These are phyloP conservation scores for Leishmania tarentolae DNA, from an alignment of 208 protist genomes.

Conservation along the genomic window DNA sequence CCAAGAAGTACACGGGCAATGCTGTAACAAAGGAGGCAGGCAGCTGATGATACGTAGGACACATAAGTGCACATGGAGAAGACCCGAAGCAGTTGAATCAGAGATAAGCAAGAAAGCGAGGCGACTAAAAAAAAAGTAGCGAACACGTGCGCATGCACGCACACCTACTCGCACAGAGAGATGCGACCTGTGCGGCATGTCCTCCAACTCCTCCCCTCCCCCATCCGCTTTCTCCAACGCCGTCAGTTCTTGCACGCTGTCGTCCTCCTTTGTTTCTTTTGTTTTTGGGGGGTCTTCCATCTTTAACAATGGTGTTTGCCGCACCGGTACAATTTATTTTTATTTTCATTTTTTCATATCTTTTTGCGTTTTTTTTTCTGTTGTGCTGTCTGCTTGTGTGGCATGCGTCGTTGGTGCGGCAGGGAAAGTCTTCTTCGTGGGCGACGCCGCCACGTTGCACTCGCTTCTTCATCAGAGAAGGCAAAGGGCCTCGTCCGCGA, in stretches of 20 bases:
- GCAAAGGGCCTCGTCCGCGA: background rate
- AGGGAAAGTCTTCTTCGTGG: background rate
- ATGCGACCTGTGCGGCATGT: background rate
- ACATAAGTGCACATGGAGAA: background rate
- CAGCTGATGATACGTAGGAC: background rate
- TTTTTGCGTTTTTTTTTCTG: background rate
- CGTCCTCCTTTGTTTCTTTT: background rate
- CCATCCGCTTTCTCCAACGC: background rate
- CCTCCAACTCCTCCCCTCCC: too few species aligned
- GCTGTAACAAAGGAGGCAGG: background rate
- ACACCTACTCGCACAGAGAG: background rate
- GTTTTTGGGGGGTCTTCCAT: too few species aligned
- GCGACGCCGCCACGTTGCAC: background rate
- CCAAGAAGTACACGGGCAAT: background rate
- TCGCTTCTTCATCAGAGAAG: background rate
- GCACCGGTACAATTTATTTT: background rate
- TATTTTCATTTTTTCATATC: too few species aligned
- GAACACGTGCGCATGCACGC: background rate
- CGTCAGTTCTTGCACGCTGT: too few species aligned
- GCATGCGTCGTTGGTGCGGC: background rate
- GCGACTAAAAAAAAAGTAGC: background rate
- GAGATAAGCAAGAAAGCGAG: background rate
- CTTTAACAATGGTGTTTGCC: too few species aligned
- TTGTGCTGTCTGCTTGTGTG: background rate
- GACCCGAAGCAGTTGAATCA: background rate